Base-by-base conservation (phyloP, 306 rosid species). In the Elaeagnus macrophylla region DNA sequence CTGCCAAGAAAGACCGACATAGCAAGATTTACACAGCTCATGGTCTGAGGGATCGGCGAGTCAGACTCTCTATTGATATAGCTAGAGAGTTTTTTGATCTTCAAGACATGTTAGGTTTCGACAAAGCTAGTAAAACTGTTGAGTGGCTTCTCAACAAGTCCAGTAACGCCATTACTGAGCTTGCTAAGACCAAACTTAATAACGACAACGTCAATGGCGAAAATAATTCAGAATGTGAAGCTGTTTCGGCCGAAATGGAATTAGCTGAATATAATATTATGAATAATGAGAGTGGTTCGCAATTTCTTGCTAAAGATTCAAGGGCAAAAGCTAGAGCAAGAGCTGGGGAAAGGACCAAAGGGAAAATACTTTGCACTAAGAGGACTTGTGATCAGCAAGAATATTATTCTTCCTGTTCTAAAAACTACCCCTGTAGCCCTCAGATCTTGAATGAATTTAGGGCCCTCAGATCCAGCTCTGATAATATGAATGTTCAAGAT, bases 11-110 rank as follows among this genome's bases (percentile, higher is more conserved):
- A 62, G 95, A 91, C 13, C 70, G 89, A 19, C 99, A 91, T 75
- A 86, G 96, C 75, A 91, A 91, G 89, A 91, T 91, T 80, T 72
- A 67, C 81, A 91, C 97, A 13, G 79, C 97, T 5, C 97, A 87
- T 56, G 97, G 97, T 8, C 58, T 84, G 68, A 80, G 97, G 37
- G 97, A 91, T 51, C 61, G 97, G 8, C 70, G 97, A 69, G 97
- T 91, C 7, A 82, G 97, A 48, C 56, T 91, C 12, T 91, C 96
- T 53, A 80, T 91, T 38, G 90, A 77, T 40, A 83, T 87, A 3
- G 85, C 97, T 14, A 59, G 97, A 2, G 79, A 87, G 79, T 91
- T 91, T 85, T 91, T 91, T 37, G 97, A 91, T 79, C 96, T 91
- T 46, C 97, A 91, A 62, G 97, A 91, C 75, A 72, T 78, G 89